Conservation (phyloP, 805 yeast species). For the Kluyveromyces starmeri region DNA sequence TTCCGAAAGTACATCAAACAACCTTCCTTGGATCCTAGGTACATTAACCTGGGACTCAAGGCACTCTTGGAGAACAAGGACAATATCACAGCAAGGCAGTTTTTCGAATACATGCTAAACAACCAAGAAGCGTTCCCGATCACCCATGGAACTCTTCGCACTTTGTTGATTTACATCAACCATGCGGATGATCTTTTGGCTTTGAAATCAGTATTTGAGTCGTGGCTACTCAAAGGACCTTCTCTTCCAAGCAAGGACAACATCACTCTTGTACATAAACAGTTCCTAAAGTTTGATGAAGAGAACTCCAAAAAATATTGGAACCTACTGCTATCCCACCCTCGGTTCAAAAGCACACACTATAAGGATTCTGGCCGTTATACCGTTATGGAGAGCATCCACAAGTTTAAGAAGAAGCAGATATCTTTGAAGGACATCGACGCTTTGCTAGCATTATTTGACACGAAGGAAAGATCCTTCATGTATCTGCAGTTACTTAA, state of each 20-base stretch:
- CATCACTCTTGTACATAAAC: constrained; percentile 17
- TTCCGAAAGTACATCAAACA: constrained; percentile 24
- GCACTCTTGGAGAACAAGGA: constrained; percentile 23
- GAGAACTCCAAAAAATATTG: constrained; percentile 5
- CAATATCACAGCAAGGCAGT: constrained; percentile 24
- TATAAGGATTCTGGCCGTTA: constrained; percentile 10
- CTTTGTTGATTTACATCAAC: constrained; percentile 14
- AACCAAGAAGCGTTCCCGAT: constrained; percentile 25
- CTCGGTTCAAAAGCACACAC: constrained; percentile 10
- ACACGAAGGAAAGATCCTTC: constrained; percentile 10
- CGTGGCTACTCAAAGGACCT: constrained; percentile 17
- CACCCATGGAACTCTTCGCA: constrained; percentile 12
- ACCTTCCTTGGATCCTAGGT: constrained; percentile 13
- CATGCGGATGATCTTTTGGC: constrained; percentile 13
- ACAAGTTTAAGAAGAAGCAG: not conserved
- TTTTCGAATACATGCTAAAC: constrained; percentile 22
- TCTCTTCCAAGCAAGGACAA: constrained; percentile 6
- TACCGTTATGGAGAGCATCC: not conserved
- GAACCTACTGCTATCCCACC: constrained; percentile 10
- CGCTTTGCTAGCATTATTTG: not conserved
- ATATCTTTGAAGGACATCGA: not conserved
- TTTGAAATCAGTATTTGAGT: constrained; percentile 15
- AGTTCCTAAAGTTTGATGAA: constrained; percentile 9
- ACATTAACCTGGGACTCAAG: constrained; percentile 20
- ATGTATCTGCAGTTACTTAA: constrained; percentile 11